phyloP scores from a whole-genome alignment of 2,329 filamentous ascomycete species.

The Talaromyces amestolkiae region DNA sequence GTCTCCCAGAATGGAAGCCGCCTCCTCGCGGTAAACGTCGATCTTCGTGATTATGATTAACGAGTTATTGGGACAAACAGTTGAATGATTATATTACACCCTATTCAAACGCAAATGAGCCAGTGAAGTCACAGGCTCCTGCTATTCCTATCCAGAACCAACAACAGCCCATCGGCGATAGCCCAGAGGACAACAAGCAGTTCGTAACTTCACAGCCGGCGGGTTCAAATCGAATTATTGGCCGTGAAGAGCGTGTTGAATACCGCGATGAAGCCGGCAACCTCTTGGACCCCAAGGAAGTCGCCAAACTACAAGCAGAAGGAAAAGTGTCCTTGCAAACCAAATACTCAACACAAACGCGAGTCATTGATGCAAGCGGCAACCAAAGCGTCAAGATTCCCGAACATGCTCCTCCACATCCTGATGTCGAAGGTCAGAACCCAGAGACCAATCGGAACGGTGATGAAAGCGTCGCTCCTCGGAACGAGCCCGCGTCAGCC shows the following conservation, averaged over 20 bases:
- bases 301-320: constrained; percentile 66
- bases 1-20: constrained; percentile 46
- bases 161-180: constrained; percentile 21
- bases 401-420: constrained; percentile 52
- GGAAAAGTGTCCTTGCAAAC: constrained; percentile 96
- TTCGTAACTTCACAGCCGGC: constrained; percentile 35
- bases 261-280: constrained; percentile 96
- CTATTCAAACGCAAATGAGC: constrained; percentile 25
- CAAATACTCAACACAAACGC: constrained; percentile 89
- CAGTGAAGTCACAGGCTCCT: constrained; percentile 24
- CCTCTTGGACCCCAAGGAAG: constrained; percentile 76
- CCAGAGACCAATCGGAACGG: constrained; percentile 51
- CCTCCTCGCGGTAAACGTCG: constrained; percentile 29
- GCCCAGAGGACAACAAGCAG: constrained; percentile 27
- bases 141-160: constrained; percentile 23
- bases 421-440: constrained; percentile 57
- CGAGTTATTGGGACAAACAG: constrained; percentile 26
- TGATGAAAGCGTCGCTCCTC: constrained; percentile 33
- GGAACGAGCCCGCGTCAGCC: constrained; percentile 41
- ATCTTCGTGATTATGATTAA: constrained; percentile 18
- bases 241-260: constrained; percentile 78
- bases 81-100: constrained; percentile 41
- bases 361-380: constrained; percentile 74
- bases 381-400: constrained; percentile 63
- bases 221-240: constrained; percentile 38